Percentiles rank a stretch among this genome's conserved stretches.
phyloP scores from a whole-genome alignment of 1,284 basidiomycete species.

The Quambalaria eucalypti region DNA sequence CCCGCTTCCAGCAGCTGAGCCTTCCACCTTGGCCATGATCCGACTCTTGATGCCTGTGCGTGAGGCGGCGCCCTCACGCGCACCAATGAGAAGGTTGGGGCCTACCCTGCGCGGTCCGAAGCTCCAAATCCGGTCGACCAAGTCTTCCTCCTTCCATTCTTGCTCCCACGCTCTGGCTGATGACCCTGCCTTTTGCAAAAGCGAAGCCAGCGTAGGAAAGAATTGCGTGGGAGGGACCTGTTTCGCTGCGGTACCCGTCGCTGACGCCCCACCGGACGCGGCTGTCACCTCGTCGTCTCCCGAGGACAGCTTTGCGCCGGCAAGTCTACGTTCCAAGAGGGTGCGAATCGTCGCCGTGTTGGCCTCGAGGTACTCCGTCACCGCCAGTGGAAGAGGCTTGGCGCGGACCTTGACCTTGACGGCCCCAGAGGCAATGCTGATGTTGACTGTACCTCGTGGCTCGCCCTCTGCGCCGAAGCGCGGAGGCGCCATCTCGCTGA shows the following conservation, averaged over 20 bases:
- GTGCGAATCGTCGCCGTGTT: conserved; percentile 55
- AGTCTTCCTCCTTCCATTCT: conserved; percentile 61
- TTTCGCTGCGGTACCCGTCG: conserved; percentile 23
- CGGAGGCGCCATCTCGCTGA: conserved; percentile 70
- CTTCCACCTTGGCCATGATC: background rate
- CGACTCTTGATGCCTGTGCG: background rate
- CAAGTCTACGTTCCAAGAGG: conserved; percentile 22
- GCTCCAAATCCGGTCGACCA: conserved; percentile 71
- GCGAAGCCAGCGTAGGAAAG: conserved; percentile 63
- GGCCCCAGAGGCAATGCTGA: conserved; percentile 61
- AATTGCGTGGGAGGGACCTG: conserved; percentile 56
- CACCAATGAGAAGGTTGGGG: conserved; percentile 57
- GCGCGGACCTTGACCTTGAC: conserved; percentile 79
- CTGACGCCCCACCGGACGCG: background rate
- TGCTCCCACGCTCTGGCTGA: background rate
- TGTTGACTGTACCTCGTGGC: conserved; percentile 68
- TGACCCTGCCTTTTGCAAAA: conserved; percentile 62
- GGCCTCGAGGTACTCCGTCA: conserved; percentile 67
- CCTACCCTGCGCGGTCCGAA: conserved; percentile 85
- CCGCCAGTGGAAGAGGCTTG: conserved; percentile 61
- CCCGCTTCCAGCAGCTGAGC: background rate
- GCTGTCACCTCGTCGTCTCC: conserved; percentile 10
- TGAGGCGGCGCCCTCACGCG: background rate
- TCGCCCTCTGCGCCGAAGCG: conserved; percentile 59
- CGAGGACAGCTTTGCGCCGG: conserved; percentile 23